These are phyloP conservation scores for Lentinula sp. DNA, from an alignment of 768 basidiomycete genomes.

Conservation along the genomic window DNA sequence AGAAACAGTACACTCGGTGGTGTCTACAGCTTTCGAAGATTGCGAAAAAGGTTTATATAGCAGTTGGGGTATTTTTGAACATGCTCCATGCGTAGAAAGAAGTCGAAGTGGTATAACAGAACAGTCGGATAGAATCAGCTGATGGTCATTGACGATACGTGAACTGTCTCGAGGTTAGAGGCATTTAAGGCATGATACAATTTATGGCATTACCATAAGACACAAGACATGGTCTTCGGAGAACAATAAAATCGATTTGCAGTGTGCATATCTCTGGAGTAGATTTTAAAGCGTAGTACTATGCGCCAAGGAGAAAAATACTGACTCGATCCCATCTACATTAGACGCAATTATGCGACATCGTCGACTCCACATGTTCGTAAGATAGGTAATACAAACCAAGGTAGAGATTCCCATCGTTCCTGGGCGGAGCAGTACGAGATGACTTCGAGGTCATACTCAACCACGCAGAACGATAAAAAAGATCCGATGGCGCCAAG, in stretches of 20 bases:
- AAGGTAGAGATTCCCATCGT: conserved; percentile 2
- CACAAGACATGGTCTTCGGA: neutral
- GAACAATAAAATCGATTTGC: too few relatives aligned
- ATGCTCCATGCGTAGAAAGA: neutral
- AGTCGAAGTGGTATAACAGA: neutral
- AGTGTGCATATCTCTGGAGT: too few relatives aligned
- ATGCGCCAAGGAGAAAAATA: neutral
- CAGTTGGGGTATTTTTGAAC: neutral
- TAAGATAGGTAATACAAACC: neutral
- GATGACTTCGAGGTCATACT: neutral
- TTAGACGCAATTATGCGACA: neutral
- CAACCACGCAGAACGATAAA: neutral
- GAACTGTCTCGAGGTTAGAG: neutral
- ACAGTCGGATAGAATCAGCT: neutral
- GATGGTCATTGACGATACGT: neutral
- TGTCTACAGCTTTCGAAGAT: neutral
- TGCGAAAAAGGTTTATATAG: neutral
- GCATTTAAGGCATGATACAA: neutral
- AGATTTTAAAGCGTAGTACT: neutral
- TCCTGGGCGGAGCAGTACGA: neutral
- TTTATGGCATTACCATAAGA: neutral
- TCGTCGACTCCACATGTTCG: neutral
- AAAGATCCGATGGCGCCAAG: neutral
- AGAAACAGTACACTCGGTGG: neutral
- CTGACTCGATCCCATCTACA: neutral